Conservation (phyloP, 2,329 filamentous ascomycete species). For the Stagonosporopsis tanaceti region DNA sequence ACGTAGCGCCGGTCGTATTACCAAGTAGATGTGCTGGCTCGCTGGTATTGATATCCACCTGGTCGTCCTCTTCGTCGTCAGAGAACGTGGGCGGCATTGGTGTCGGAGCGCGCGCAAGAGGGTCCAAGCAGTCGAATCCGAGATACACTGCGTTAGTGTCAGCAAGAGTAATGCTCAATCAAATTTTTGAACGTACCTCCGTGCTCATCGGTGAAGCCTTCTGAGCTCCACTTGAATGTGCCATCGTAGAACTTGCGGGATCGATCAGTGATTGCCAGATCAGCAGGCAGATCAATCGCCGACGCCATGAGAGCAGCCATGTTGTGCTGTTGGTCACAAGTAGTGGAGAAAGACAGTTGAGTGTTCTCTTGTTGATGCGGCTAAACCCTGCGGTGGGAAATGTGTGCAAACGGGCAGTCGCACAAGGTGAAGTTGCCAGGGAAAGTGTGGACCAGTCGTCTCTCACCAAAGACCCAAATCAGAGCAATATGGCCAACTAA, state of each 20-base stretch:
- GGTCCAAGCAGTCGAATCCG: conserved; percentile 29
- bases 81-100: conserved; percentile 27
- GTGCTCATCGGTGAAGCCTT: conserved; percentile 39
- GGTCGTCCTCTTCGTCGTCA: conserved; percentile 11
- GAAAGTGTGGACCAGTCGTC: conserved; percentile 6
- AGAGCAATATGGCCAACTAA: background rate
- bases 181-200: conserved; percentile 24
- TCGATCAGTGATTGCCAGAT: conserved; percentile 25
- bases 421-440: conserved; percentile 3
- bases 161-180: background rate
- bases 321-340: background rate
- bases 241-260: conserved; percentile 44
- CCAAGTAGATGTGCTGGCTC: background rate
- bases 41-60: background rate
- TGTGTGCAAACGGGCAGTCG: conserved; percentile 7
- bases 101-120: conserved; percentile 29
- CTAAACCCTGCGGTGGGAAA: background rate
- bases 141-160: conserved; percentile 20
- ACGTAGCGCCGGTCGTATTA: no score
- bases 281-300: background rate
- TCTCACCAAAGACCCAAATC: background rate
- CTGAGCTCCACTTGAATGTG: conserved; percentile 31
- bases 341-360: background rate
- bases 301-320: background rate
- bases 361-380: background rate